A percentile compares a stretch with the other conserved stretches of the same genome.
Conservation (phyloP, 2,329 filamentous ascomycete species). For the Coniella lustricola region DNA sequence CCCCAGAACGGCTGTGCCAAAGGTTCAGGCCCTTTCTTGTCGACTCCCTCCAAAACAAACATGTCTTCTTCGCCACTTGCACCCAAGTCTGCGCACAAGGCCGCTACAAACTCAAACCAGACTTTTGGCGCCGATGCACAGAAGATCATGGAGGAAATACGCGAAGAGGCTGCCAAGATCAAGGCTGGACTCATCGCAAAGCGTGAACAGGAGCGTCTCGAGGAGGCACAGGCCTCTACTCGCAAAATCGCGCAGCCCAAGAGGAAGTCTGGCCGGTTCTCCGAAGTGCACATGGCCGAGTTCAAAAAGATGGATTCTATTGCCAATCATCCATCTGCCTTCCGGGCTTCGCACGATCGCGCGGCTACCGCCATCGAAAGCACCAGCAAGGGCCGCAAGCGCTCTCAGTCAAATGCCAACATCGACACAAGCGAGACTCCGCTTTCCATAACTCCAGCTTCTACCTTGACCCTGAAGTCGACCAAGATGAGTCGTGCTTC, state of each 20-base stretch:
- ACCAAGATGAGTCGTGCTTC: conserved; percentile 23
- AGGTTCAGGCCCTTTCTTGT: conserved; percentile 33
- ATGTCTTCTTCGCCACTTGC: conserved; percentile 55
- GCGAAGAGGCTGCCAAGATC: conserved; percentile 64
- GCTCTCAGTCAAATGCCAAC: conserved; percentile 43
- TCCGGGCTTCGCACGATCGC: conserved; percentile 51
- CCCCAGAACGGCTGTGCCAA: conserved; percentile 39
- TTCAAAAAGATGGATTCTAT: conserved; percentile 99
- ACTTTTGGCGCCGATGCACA: conserved; percentile 56
- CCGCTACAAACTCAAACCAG: conserved; percentile 29
- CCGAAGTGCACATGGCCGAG: conserved; percentile 75
- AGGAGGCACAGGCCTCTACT: conserved; percentile 36
- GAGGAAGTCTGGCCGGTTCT: conserved; percentile 72
- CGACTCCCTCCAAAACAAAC: conserved; percentile 57
- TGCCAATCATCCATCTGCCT: conserved; percentile 74
- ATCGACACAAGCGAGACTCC: conserved; percentile 52
- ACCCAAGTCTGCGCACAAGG: conserved; percentile 53
- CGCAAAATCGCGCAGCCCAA: conserved; percentile 77
- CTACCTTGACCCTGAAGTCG: conserved; percentile 24
- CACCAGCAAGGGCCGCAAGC: conserved; percentile 39
- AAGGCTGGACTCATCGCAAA: conserved; percentile 61
- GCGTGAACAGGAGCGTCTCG: conserved; percentile 46
- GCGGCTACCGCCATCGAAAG: conserved; percentile 37
- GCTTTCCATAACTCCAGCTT: conserved; percentile 33
- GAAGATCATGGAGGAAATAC: conserved; percentile 58